A percentile compares a stretch with the other conserved stretches of the same genome.
Conservation (phyloP, 176 grass and related monocot species). For the Zea luxurians region DNA sequence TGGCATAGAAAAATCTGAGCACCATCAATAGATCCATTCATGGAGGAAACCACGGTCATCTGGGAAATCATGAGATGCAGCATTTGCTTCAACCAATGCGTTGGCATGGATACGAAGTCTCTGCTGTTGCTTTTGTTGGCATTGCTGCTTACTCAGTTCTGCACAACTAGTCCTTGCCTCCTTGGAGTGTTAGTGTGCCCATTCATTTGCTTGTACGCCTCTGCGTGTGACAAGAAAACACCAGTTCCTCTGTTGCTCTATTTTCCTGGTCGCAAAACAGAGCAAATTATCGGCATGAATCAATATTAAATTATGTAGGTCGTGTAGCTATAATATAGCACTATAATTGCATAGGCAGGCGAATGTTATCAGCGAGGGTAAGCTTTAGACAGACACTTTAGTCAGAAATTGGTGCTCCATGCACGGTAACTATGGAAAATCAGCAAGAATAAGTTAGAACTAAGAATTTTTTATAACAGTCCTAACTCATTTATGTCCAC, state of each 20-base stretch:
- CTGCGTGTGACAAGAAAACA: background rate
- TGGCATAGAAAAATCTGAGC: background rate
- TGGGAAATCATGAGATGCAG: background rate
- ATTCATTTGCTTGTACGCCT: background rate
- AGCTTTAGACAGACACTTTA: background rate
- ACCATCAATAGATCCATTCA: constrained; percentile 1
- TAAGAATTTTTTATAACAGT: background rate
- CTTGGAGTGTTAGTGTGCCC: background rate
- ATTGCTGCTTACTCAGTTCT: background rate
- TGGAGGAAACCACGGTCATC: background rate
- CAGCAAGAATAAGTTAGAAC: background rate
- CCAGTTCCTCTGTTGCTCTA: constrained; percentile 10
- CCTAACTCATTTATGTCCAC: background rate
- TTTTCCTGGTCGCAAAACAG: background rate
- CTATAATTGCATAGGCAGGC: background rate
- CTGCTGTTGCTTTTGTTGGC: constrained; percentile 7
- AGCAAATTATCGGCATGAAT: background rate
- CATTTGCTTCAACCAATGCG: background rate
- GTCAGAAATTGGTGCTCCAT: background rate
- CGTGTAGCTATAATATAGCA: background rate
- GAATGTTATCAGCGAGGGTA: background rate
- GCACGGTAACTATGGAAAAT: background rate
- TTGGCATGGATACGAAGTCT: background rate
- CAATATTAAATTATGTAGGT: background rate
- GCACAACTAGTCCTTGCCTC: background rate